Percentiles rank a stretch among this genome's conserved stretches.
Evolutionary conservation across 768 basidiomycete genomes (phyloP).

Genomic region (Cystofilobasidium macerans): DNA sequence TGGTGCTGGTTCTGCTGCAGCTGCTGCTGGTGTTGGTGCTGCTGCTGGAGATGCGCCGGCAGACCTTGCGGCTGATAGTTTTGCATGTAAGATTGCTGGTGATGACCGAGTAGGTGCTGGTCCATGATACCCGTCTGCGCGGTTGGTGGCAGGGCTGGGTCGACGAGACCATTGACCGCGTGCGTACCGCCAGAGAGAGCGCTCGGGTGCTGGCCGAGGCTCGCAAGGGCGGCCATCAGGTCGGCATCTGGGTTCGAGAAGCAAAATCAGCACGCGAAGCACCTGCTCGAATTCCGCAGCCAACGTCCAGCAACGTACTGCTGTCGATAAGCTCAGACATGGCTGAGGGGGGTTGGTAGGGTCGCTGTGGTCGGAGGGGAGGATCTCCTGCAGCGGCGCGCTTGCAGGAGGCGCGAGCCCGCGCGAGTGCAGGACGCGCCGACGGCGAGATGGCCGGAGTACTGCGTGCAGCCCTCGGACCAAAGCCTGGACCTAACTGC

Average conservation of each 20-base stretch:
- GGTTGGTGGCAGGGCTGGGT: not conserved
- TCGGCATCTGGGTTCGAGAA: not conserved
- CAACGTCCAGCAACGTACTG: not conserved
- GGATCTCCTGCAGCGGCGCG: too few relatives aligned
- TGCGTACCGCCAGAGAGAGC: not conserved
- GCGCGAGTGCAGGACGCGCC: too few relatives aligned
- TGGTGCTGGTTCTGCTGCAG: not conserved
- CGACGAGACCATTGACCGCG: not conserved
- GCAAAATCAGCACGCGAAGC: not conserved
- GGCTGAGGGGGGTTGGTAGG: too few relatives aligned
- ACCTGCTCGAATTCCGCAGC: not conserved
- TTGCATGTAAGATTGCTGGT: too few relatives aligned
- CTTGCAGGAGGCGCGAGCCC: too few relatives aligned
- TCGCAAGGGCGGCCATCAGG: not conserved
- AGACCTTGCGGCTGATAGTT: too few relatives aligned
- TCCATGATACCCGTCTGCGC: too few relatives aligned
- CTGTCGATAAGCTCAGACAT: not conserved
- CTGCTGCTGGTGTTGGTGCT: not conserved
- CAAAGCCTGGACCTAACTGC: too few relatives aligned
- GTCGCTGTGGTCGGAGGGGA: too few relatives aligned
- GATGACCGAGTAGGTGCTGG: too few relatives aligned
- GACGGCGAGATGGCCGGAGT: too few relatives aligned
- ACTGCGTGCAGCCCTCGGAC: too few relatives aligned
- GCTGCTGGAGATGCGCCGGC: not conserved
- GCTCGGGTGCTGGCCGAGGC: not conserved